Base-by-base conservation (phyloP, 176 grass and related monocot species). In the Pontederia crassipes region DNA sequence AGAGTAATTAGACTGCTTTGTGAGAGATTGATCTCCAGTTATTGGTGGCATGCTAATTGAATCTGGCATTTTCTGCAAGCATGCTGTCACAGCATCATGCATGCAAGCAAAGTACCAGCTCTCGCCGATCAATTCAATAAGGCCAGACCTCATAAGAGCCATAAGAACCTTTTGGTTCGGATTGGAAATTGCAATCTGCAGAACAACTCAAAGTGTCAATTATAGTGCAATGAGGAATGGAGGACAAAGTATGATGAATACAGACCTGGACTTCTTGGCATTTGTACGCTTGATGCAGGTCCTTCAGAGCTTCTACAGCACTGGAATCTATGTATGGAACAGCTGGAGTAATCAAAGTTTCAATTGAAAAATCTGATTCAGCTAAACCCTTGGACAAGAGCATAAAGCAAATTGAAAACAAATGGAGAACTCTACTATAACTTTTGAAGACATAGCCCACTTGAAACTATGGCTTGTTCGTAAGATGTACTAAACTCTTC, bases 241-340 rank as follows among this genome's bases (percentile, higher is more conserved):
- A 49, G 6, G 40, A 17, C 14, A 9, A 54, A 10, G 11, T 8
- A 45, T 45, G 17, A 14, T n/a, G 49, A 55, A 18, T 48, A 11
- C 46, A 5, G 40, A 55, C 65, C 65, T 68, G 65, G 15, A 68
- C 35, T 45, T 68, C 65, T 1, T 49, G 65, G 11, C 28, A 55
- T 68, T 68, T 68, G 10, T 68, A 68, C 13, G 40, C 65, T 55
- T 68, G 65, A 55, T 68, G 65, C 65, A 68, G 45, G 17, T 68
- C 65, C 4, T 55, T 68, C 15, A 68, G 65, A 68, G 65, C 65
- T 68, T 68, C 47, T 17, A 68, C 65, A 11, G 65, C 65, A 2
- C 65, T 68, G 51, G 65, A 55, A 27, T 68, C 65, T 53, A 68
- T 46, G 16, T 55, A 68, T 35, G 65, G 65, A 17, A 68, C 65